A percentile compares a stretch with the other conserved stretches of the same genome.
These are phyloP conservation scores for Fusarium sp. DNA, from an alignment of 2,329 filamentous ascomycete species.

Conservation along the genomic window DNA sequence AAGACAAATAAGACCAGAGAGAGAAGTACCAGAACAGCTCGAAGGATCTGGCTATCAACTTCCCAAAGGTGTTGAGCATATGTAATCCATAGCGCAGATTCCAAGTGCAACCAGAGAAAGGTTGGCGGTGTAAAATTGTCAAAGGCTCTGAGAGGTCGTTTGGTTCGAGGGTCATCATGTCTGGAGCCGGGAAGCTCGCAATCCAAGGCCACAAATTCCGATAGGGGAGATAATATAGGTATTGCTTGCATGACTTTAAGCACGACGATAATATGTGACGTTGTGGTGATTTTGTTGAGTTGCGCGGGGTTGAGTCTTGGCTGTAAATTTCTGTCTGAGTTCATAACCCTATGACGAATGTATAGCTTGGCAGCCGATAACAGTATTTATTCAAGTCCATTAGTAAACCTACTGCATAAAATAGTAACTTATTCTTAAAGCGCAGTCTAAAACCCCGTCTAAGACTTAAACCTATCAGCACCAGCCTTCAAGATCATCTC, in stretches of 20 bases:
- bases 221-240: too few relatives aligned
- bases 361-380: background rate
- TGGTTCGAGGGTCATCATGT: background rate
- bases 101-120: background rate
- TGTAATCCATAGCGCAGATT: background rate
- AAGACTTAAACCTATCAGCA: background rate
- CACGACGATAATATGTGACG: fast-evolving
- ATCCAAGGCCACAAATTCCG: background rate
- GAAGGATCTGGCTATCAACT: fast-evolving
- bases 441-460: fast-evolving
- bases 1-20: background rate
- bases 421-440: background rate
- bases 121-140: background rate
- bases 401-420: fast-evolving
- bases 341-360: background rate
- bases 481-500: background rate
- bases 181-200: background rate
- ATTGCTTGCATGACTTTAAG: background rate
- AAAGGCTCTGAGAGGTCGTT: background rate
- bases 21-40: background rate
- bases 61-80: background rate
- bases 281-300: background rate
- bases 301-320: background rate
- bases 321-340: background rate
- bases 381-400: background rate